These are phyloP conservation scores for Lojkania enalia DNA, from an alignment of 2,329 filamentous ascomycete species.

Conservation along the genomic window DNA sequence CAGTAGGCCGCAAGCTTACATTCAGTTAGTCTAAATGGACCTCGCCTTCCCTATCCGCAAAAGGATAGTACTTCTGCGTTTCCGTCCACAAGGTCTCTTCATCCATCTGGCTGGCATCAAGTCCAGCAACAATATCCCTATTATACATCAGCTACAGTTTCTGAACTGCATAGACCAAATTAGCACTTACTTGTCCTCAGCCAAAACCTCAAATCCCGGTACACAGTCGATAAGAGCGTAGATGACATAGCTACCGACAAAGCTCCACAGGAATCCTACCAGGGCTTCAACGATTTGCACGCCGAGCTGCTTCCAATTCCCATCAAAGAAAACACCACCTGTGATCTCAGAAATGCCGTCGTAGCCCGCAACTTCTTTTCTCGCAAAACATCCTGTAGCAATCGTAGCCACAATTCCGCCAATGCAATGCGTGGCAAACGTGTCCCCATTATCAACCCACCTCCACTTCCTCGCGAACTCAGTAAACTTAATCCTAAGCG, in stretches of 20 bases:
- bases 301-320: conserved; percentile 54
- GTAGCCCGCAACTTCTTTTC: conserved; percentile 56
- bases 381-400: conserved; percentile 55
- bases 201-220: conserved; percentile 57
- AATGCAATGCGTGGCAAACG: conserved; percentile 59
- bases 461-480: conserved; percentile 50
- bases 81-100: conserved; percentile 48
- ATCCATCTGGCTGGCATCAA: conserved; percentile 57
- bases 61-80: conserved; percentile 43
- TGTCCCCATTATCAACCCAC: conserved; percentile 61
- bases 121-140: conserved; percentile 52
- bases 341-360: conserved; percentile 55
- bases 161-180: background rate
- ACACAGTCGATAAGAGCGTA: conserved; percentile 58
- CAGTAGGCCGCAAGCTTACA: no score
- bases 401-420: conserved; percentile 57
- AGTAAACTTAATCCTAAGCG: conserved; percentile 57
- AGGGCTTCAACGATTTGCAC: conserved; percentile 57
- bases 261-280: conserved; percentile 57
- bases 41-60: conserved; percentile 32
- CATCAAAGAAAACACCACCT: conserved; percentile 59
- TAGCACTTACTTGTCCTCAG: conserved; percentile 55
- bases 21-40: conserved; percentile 28
- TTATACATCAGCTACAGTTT: conserved; percentile 15
- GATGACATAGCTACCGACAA: conserved; percentile 53